A percentile compares a stretch with the other conserved stretches of the same genome.
Evolutionary conservation across 73 alveolate genomes (phyloP).

Genomic region (Paramecium caudatum): DNA sequence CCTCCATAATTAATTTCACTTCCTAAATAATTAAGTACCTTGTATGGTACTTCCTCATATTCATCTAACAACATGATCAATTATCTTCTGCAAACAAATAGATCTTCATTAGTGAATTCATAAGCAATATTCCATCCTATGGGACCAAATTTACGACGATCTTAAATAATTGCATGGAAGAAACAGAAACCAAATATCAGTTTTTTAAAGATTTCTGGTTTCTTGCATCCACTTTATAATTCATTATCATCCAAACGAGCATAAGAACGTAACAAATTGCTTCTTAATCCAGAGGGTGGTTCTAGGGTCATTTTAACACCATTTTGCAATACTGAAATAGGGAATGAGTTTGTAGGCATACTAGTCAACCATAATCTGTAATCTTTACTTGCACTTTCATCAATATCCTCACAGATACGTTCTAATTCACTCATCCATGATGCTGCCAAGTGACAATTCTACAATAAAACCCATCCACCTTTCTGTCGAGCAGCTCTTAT

Average conservation of each 20-base stretch:
- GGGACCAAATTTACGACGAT: conserved; percentile 98
- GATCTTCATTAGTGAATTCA: conserved; percentile 97
- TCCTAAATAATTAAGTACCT: conserved; percentile 97
- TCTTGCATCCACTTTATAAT: conserved; percentile 84
- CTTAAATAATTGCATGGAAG: conserved; percentile 99
- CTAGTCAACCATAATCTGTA: conserved; percentile 97
- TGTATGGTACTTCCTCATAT: conserved; percentile 88
- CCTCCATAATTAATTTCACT: conserved; percentile 99
- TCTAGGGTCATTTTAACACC: conserved; percentile 97
- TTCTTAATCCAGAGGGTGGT: conserved; percentile 97
- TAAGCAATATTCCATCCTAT: conserved; percentile 98
- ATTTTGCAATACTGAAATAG: conserved; percentile 91
- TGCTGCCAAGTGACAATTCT: conserved; percentile 99
- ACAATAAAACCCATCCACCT: conserved; percentile 99
- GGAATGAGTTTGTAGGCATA: conserved; percentile 95
- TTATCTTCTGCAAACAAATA: conserved; percentile 89
- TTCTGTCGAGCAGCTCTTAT: conserved; percentile 67
- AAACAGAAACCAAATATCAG: conserved; percentile 98
- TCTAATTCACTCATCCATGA: conserved; percentile 99
- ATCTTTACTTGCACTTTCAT: conserved; percentile 87
- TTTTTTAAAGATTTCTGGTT: conserved; percentile 98
- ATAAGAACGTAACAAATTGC: conserved; percentile 93
- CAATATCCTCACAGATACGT: conserved; percentile 93
- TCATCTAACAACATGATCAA: conserved; percentile 91
- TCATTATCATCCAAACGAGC: conserved; percentile 89